A percentile compares a stretch with the other conserved stretches of the same genome.
Conservation (phyloP, 1,284 basidiomycete species). For the Agaricales sp. region DNA sequence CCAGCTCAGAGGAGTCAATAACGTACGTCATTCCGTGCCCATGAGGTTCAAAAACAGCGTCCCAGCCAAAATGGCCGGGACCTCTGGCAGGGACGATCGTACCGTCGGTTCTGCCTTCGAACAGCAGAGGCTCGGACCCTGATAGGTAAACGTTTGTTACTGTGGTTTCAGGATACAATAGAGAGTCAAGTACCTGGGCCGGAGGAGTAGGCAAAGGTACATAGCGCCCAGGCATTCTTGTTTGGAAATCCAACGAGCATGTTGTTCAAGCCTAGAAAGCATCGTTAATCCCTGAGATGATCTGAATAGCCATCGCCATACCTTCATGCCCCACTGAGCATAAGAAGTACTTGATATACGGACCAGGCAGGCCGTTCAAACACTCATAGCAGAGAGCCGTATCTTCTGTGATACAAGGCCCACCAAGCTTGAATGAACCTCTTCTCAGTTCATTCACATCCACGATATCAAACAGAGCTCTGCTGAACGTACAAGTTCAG, state of each 20-base stretch:
- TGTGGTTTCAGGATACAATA: background rate
- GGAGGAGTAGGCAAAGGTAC: slow-evolving; percentile 91
- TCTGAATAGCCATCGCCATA: no score
- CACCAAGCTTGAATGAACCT: slow-evolving; percentile 49
- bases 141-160: no score
- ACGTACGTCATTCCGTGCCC: slow-evolving; percentile 68
- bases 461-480: background rate
- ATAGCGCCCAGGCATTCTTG: slow-evolving; percentile 80
- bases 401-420: slow-evolving; percentile 94
- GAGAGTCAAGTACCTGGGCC: slow-evolving; percentile 46
- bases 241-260: slow-evolving; percentile 80
- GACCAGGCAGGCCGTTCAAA: slow-evolving; percentile 84
- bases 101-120: slow-evolving; percentile 88
- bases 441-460: slow-evolving; percentile 7
- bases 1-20: background rate
- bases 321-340: slow-evolving; percentile 72
- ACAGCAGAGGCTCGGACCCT: slow-evolving; percentile 69
- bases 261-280: slow-evolving; percentile 63
- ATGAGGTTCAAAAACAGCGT: slow-evolving; percentile 80
- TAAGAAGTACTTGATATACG: slow-evolving; percentile 95
- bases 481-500: slow-evolving; percentile 50
- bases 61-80: slow-evolving; percentile 77
- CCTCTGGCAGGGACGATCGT: slow-evolving; percentile 83
- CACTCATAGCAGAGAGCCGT: slow-evolving; percentile 91
- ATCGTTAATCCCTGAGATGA: no score